A percentile compares a stretch with the other conserved stretches of the same genome.
Evolutionary conservation across 306 rosid species (phyloP).

Genomic region (Pueraria montana): DNA sequence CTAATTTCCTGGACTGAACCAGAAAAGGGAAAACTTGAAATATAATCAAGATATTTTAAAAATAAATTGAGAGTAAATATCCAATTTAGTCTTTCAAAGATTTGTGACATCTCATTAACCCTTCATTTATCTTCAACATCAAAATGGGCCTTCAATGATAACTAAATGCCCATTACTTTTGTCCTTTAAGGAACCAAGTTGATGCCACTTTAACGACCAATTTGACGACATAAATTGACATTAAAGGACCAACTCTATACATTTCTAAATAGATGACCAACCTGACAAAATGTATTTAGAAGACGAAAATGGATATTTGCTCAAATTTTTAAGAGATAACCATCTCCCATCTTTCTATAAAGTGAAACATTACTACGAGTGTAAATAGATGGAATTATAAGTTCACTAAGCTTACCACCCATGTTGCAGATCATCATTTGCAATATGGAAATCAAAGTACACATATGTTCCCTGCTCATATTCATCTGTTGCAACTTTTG

Average conservation of each 20-base stretch:
- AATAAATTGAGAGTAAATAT: background rate
- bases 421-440: slow-evolving; percentile 79
- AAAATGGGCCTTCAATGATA: slow-evolving; percentile 10
- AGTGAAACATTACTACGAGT: slow-evolving; percentile 3
- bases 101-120: background rate
- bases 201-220: background rate
- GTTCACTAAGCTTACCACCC: slow-evolving; percentile 71
- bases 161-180: background rate
- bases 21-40: background rate
- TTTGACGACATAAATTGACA: slow-evolving; percentile 15
- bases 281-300: background rate
- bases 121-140: background rate
- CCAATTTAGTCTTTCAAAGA: background rate
- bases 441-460: slow-evolving; percentile 88
- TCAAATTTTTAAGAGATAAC: background rate
- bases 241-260: background rate
- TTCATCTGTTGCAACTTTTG: slow-evolving; percentile 92
- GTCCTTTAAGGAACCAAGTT: background rate
- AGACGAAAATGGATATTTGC: slow-evolving; percentile 8
- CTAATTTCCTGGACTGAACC: background rate
- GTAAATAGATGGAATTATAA: background rate
- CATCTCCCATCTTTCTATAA: background rate
- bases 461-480: slow-evolving; percentile 92
- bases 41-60: background rate
- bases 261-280: background rate